Percentiles rank a stretch among this genome's conserved stretches.
phyloP scores from a whole-genome alignment of 116 monocot genomes.

The Phalaenopsis hybrid region DNA sequence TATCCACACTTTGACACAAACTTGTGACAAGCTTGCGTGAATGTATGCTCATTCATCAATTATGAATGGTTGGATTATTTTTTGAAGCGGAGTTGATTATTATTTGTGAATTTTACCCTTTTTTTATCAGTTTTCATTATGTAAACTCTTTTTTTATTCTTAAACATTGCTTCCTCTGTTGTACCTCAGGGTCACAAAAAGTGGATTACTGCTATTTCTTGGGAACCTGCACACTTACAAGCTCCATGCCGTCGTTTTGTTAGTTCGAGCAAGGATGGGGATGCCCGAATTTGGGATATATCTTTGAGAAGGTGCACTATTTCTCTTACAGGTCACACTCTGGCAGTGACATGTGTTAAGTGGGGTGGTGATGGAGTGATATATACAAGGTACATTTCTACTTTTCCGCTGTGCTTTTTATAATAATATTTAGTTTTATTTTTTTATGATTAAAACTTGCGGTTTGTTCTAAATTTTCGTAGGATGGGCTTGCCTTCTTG shows the following conservation, averaged over 20 bases:
- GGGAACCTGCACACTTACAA: slow-evolving; percentile 93
- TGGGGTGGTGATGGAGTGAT: slow-evolving; percentile 98
- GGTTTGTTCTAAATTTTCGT: neutral
- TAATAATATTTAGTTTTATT: neutral
- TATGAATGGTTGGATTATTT: neutral
- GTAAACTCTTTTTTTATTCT: neutral
- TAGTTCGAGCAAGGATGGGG: slow-evolving; percentile 97
- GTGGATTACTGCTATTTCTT: slow-evolving; percentile 95
- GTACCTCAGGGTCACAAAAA: slow-evolving; percentile 82
- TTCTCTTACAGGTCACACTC: slow-evolving; percentile 77
- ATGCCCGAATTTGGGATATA: slow-evolving; percentile 96
- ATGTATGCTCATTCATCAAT: neutral
- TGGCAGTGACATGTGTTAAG: slow-evolving; percentile 90
- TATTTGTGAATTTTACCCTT: neutral
- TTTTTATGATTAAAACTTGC: neutral
- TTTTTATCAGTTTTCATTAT: neutral
- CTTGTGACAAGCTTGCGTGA: neutral
- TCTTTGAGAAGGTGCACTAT: slow-evolving; percentile 56
- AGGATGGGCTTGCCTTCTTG: neutral
- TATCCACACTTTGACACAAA: neutral
- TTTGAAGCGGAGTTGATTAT: neutral
- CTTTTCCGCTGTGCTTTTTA: neutral
- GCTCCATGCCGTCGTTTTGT: slow-evolving; percentile 96
- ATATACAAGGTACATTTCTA: slow-evolving; percentile 61
- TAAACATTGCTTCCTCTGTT: neutral